Evolutionary conservation across 164 flowering plant species (phyloP), one percentile per base, ranked within the genome.

Genomic region (Vitis cinerea): DNA sequence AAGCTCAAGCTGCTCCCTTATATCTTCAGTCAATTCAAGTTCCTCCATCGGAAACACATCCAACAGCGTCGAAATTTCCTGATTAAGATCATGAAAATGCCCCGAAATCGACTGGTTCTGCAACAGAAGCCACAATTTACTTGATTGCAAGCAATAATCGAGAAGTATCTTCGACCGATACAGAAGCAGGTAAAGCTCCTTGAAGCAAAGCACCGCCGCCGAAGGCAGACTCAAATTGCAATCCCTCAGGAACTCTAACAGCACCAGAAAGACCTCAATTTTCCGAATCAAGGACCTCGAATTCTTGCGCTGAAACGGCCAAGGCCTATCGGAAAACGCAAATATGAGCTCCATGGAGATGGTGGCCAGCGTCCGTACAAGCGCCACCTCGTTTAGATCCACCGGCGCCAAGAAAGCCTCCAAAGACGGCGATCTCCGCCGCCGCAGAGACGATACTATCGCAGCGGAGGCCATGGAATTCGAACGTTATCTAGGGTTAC

Each of bases 381-480:
- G 81, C 8, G 83, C 86, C 8, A 75, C 82, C 30, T 83, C 88
- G 44, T 78, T 58, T 16, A 92, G 81, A 83, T 90, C 85, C 63
- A 83, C 90, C 69, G 99, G 97, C 15, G 95, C 94, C 57, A 91
- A 71, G 69, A 90, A 90, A 50, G 89, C 90, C 70, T 93, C 94
- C 65, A 89, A 69, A 0, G 93, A 81, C 47, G 99, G 97, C 74
- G 94, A 85, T 61, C 93, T 83, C 58, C 94, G 71, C 71, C 97
- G 69, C 71, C 95, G 60, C 51, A 88, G 58, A 12, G 96, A 86
- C 14, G 97, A 84, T 58, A 89, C 89, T 27, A 91, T 84, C 15
- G 97, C 91, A 54, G 93, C 92, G 0, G 87, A 74, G 5, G 95
- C 92, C 98, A 90, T 92, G 0, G 14, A 60, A 30, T 50, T 15